Evolutionary conservation across 2,329 filamentous ascomycete genomes (phyloP).

Genomic region (Beauveria rudraprayagi): DNA sequence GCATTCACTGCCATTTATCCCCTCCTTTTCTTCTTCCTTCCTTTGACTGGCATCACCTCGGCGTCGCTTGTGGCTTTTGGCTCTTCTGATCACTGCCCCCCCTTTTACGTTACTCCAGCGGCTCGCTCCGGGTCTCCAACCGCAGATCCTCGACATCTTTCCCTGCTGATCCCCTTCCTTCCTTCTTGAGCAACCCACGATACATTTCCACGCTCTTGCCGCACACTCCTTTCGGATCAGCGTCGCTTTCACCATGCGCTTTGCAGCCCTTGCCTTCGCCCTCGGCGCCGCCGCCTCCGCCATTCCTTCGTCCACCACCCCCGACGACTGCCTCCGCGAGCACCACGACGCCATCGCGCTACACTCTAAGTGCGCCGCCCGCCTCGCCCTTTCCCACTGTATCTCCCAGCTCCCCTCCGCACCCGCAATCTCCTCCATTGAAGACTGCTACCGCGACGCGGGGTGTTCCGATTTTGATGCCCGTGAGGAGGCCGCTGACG

Average conservation of each 20-base stretch:
- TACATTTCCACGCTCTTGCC: not conserved
- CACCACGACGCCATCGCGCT: slow-evolving; percentile 31
- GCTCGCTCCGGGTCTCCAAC: slow-evolving; percentile 8
- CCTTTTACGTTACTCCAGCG: slow-evolving; percentile 2
- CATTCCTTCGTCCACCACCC: slow-evolving; percentile 18
- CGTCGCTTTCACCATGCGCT: slow-evolving; percentile 19
- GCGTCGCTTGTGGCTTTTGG: not conserved
- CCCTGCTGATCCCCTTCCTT: not conserved
- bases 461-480: slow-evolving; percentile 28
- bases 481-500: slow-evolving; percentile 20
- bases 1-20: too few relatives aligned
- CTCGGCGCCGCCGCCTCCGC: slow-evolving; percentile 25
- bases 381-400: slow-evolving; percentile 34
- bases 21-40: not conserved
- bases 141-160: slow-evolving; percentile 3
- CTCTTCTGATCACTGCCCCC: not conserved
- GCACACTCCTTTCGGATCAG: not conserved
- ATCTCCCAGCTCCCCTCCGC: slow-evolving; percentile 26
- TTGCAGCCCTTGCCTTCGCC: slow-evolving; percentile 27
- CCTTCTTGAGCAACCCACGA: not conserved
- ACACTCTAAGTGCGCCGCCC: slow-evolving; percentile 36
- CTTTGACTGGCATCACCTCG: not conserved
- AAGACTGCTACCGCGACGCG: slow-evolving; percentile 27
- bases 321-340: slow-evolving; percentile 31
- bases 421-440: slow-evolving; percentile 26